A percentile compares a stretch with the other conserved stretches of the same genome.
These are phyloP conservation scores for Mycena sanguinolenta DNA, from an alignment of 768 basidiomycete species.

Conservation along the genomic window DNA sequence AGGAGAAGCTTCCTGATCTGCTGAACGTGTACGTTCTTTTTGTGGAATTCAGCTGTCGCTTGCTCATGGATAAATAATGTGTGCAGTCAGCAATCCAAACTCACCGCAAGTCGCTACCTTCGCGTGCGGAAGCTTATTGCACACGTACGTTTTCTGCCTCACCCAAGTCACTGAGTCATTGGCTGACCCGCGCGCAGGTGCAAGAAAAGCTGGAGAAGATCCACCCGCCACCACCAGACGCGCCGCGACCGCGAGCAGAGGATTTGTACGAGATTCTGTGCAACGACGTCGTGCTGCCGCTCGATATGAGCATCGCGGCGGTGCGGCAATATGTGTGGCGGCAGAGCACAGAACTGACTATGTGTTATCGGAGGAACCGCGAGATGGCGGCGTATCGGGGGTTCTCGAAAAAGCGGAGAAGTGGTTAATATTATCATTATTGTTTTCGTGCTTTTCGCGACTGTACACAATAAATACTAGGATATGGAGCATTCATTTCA, in stretches of 20 bases:
- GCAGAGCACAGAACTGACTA: conserved; percentile 75
- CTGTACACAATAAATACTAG: too few relatives aligned
- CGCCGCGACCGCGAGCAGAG: conserved; percentile 61
- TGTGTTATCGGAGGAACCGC: conserved; percentile 77
- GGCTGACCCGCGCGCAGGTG: conserved; percentile 60
- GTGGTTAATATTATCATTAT: neutral
- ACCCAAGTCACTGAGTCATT: neutral
- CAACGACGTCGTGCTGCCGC: conserved; percentile 84
- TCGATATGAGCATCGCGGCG: conserved; percentile 91
- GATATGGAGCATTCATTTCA: too few relatives aligned
- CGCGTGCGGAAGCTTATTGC: conserved; percentile 86
- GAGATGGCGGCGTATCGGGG: conserved; percentile 26
- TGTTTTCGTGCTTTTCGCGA: too few relatives aligned
- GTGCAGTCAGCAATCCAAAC: conserved; percentile 79
- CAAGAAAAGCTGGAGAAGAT: conserved; percentile 85
- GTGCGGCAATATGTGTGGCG: conserved; percentile 93
- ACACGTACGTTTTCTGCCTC: conserved; percentile 70
- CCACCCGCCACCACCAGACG: conserved; percentile 45
- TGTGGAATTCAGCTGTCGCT: conserved; percentile 6
- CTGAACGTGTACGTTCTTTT: conserved; percentile 76
- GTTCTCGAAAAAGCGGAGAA: neutral
- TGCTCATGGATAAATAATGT: conserved; percentile 5
- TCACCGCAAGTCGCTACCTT: conserved; percentile 90
- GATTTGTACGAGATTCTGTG: conserved; percentile 90
- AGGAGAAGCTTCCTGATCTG: conserved; percentile 80